These are phyloP conservation scores for Arachnopeziza araneosa DNA, from an alignment of 2,329 filamentous ascomycete genomes.

Conservation along the genomic window DNA sequence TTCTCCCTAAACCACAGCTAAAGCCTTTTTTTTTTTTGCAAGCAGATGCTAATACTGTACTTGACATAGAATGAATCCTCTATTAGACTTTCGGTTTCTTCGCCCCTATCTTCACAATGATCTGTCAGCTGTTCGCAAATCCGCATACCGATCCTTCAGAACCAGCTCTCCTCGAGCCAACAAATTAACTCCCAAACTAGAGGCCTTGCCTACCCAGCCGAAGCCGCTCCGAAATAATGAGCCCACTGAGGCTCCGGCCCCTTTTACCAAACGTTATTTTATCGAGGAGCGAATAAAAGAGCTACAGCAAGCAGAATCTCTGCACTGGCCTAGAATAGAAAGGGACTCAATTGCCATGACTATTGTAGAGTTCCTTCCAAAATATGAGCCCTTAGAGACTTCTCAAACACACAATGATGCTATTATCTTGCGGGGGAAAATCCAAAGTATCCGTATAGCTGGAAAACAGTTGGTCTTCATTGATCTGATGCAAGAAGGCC, in stretches of 20 bases:
- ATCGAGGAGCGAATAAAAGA: constrained; percentile 46
- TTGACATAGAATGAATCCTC: constrained; percentile 37
- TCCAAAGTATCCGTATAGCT: constrained; percentile 53
- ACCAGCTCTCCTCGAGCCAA: neutral
- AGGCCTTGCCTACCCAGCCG: neutral
- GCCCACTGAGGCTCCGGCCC: neutral
- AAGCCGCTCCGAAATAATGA: neutral
- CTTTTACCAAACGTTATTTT: neutral
- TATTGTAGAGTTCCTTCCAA: constrained; percentile 20
- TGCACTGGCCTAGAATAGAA: constrained; percentile 51
- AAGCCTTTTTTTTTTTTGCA: constrained; percentile 3
- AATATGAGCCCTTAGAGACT: constrained; percentile 29
- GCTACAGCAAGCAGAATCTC: constrained; percentile 42
- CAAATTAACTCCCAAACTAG: neutral
- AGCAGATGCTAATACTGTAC: constrained; percentile 14
- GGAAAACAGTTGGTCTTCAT: constrained; percentile 81
- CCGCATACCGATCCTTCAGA: constrained; percentile 32
- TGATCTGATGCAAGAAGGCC: constrained; percentile 68
- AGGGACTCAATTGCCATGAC: constrained; percentile 32
- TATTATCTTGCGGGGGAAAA: neutral
- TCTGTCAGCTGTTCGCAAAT: constrained; percentile 31
- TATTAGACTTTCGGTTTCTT: constrained; percentile 44
- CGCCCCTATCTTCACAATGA: constrained; percentile 48
- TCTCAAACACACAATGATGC: neutral
- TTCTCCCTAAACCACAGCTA: constrained; percentile 10